Evolutionary conservation across 208 protist species (phyloP), one percentile per base, ranked within the genome.

Genomic region (Acanthamoeba castellanii): DNA sequence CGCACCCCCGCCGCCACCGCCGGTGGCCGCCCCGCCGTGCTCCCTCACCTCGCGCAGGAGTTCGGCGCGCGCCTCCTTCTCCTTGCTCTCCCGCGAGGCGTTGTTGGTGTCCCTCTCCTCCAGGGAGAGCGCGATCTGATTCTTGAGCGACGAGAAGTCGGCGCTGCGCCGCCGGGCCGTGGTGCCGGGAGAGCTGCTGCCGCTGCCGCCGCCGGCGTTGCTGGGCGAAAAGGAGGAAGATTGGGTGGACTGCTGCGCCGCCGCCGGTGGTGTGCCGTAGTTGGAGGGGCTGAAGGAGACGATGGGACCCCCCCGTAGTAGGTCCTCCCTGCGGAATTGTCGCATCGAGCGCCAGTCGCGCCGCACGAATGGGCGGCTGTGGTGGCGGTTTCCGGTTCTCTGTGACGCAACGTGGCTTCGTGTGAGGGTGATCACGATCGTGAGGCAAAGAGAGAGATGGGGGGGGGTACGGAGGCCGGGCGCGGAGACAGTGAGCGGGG

Each of bases 101-200:
- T 27, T 66, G 59, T 25, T 78, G 70, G 14, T 78, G 32, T 78
- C 30, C 16, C 70, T 11, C 34, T 78, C 70, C 70, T 78, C 70
- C 3, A 78, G 70, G 3, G 70, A 78, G 34, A 78, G 70, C 32
- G 70, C 70, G n/a, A 78, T 78, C 70, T 78, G 70, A 18, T 78
- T 78, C 70, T 78, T 78, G n/a, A 78, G 70, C 70, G 70, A 78
- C 9, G 70, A 78, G 70, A 78, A 78, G 70, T 78, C 70, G 70
- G 70, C 70, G 34, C 70, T 78, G 32, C 70, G 70, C 70, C 70
- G n/a, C 11, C 70, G 70, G 3, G 25, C 70, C 20, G 16, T 45
- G n/a, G 13, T n/a, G 34, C 59, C 59, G 18, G 59, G 59, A 16
- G 59, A 66, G 20, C 30, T 7, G 64, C 64, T 16, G 64, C 9